Evolutionary conservation across 345 rosid genomes (phyloP).

Genomic region (Toxicodendron radicans): DNA sequence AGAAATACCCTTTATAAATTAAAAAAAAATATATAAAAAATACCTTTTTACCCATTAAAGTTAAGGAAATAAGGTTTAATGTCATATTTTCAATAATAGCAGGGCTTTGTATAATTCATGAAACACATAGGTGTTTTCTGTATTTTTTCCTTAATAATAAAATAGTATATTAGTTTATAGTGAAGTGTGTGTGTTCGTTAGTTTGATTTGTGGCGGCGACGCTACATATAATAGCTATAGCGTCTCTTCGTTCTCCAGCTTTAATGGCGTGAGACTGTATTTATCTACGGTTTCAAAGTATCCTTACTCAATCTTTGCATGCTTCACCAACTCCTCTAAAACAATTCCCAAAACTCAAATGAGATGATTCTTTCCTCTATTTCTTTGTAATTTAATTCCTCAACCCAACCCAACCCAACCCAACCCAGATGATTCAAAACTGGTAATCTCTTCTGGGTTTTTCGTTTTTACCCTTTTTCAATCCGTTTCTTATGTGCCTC

Average conservation of each 20-base stretch:
- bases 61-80: too few species aligned
- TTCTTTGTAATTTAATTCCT: background rate
- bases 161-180: too few species aligned
- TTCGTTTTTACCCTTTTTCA: constrained; percentile 10
- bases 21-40: too few species aligned
- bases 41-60: too few species aligned
- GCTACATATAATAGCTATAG: background rate
- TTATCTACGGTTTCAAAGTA: constrained; percentile 25
- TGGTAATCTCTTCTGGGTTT: constrained; percentile 23
- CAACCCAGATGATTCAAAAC: constrained; percentile 14
- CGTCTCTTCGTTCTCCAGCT: constrained; percentile 26
- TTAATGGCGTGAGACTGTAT: constrained; percentile 32
- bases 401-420: background rate
- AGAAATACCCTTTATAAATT: too few species aligned
- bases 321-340: constrained; percentile 29
- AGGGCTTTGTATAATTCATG: too few species aligned
- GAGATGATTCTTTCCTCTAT: background rate
- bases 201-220: background rate
- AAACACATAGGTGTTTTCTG: too few species aligned
- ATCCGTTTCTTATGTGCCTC: constrained; percentile 20
- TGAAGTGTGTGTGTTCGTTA: background rate
- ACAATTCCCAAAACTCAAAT: constrained; percentile 22
- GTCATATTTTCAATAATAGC: too few species aligned
- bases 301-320: constrained; percentile 31
- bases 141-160: too few species aligned